Evolutionary conservation across 768 basidiomycete genomes (phyloP), one percentile per base, ranked within the genome.

Genomic region (Mycena leptocephala): DNA sequence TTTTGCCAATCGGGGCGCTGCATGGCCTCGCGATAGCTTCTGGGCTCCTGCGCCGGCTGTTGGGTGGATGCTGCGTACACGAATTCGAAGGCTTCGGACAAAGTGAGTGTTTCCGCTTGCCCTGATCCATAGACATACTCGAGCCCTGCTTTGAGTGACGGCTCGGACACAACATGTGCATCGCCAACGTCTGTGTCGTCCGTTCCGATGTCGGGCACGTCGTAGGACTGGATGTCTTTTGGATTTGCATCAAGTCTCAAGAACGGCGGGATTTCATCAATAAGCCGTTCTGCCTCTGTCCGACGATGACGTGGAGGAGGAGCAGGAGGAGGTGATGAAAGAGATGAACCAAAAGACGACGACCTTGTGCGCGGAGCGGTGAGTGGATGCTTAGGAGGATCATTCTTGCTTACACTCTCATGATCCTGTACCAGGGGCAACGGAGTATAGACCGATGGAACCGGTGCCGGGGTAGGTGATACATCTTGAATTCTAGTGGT

Each of bases 21-120:
- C 76, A 80, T 75, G 4, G 81, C 83, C 32, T 83, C 78, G 13
- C 43, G 32, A 37, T 76, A 82, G 6, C 74, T 67, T 1, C 46
- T 35, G 24, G 81, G 80, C 58, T 82, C 80, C n/a, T n/a, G n/a
- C n/a, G n/a, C n/a, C n/a, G n/a, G n/a, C n/a, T 41, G 22, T 3
- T 63, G 62, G 2, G 62, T 28, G n/a, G 62, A 63, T 11, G 63
- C 63, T 30, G 41, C 28, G 30, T 64, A 26, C 28, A 64, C 63
- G 28, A 64, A 64, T 30, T 64, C 61, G 22, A 51, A 63, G 28
- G 46, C 59, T 37, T 62, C 59, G 7, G 39, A 53, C 1, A 59
- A 26, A 16, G 58, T 62, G 20, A 59, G 61, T 32, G 22, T n/a
- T n/a, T 70, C 69, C 22, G 43, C 43, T 51, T 51, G n/a, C 6